Evolutionary conservation across 176 grass and related monocot species (phyloP), one percentile per base, ranked within the genome.

Genomic region (Cenchrus purpureus): DNA sequence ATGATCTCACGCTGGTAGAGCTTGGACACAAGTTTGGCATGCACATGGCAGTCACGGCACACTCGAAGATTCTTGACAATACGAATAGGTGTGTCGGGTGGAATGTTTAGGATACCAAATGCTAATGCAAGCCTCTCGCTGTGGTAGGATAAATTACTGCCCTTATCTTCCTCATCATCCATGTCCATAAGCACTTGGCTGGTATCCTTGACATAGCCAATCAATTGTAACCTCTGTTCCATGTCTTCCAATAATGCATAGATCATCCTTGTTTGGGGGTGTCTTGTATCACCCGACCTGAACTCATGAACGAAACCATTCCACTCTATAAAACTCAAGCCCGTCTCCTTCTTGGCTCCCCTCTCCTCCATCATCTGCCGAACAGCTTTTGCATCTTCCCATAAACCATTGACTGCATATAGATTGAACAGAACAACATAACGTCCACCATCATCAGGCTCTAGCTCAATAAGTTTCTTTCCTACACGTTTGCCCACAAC

Each of bases 351-450:
- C 85, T 68, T 88, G 29, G 77, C 85, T 52, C 87, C 87, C 48
- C 50, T 90, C 17, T 86, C 79, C 37, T 88, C 90, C 90, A 92
- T 88, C 80, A 78, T 80, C 50, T 73, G 67, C 9, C 85, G 88
- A 65, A 90, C 42, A 49, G 57, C 85, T 59, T 43, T 77, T 28
- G 89, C 87, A 73, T 95, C 79, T 65, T 90, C 87, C 87, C 82
- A 84, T 19, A 72, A 76, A 83, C 87, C 75, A 74, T 86, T 92
- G 55, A 75, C 65, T 32, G 85, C 87, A 88, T 92, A 92, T 16
- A 94, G 65, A 52, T 94, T 91, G 40, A 89, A 89, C 3, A 94
- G 75, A 77, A 90, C 46, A 63, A 79, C 85, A 87, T 94, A 94
- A 8, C 89, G 85, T 12, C 89, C 89, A 71, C 85, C 92, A 83